Percentiles rank a stretch among this genome's conserved stretches.
Evolutionary conservation across 495 filamentous ascomycete genomes (phyloP).

Genomic region (Bacidia rubella): DNA sequence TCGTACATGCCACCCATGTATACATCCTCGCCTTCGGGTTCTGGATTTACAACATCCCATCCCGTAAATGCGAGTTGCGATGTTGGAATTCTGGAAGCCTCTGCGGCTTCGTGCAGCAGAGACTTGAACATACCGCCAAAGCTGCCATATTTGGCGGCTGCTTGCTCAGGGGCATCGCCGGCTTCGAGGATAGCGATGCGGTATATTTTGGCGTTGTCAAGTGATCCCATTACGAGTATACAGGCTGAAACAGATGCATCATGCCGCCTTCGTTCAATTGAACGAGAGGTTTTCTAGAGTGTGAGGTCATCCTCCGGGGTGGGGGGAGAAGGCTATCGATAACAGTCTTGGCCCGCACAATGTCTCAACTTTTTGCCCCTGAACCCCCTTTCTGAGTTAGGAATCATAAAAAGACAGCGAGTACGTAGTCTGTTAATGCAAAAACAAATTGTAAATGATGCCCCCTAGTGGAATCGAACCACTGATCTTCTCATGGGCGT

Average conservation of each 20-base stretch:
- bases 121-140: conserved; percentile 61
- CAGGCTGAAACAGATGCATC: not conserved
- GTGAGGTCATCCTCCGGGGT: not conserved
- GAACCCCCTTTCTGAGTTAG: too few species aligned
- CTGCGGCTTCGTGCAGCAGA: conserved; percentile 43
- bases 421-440: too few species aligned
- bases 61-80: conserved; percentile 43
- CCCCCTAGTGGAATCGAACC: conserved; percentile 7
- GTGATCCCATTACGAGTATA: too few species aligned
- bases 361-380: too few species aligned
- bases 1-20: conserved; percentile 5
- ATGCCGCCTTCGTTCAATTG: not conserved
- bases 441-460: too few species aligned
- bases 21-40: conserved; percentile 12
- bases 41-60: conserved; percentile 53
- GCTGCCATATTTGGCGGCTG: conserved; percentile 48
- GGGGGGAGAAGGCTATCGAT: not conserved
- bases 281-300: not conserved
- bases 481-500: conserved; percentile 7
- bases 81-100: conserved; percentile 28
- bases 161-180: conserved; percentile 49
- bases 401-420: too few species aligned
- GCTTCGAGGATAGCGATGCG: conserved; percentile 78
- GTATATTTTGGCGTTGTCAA: too few species aligned
- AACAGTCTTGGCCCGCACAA: too few species aligned